Base-by-base conservation (phyloP, 1,284 basidiomycete genomes). In the Grifola frondosa region DNA sequence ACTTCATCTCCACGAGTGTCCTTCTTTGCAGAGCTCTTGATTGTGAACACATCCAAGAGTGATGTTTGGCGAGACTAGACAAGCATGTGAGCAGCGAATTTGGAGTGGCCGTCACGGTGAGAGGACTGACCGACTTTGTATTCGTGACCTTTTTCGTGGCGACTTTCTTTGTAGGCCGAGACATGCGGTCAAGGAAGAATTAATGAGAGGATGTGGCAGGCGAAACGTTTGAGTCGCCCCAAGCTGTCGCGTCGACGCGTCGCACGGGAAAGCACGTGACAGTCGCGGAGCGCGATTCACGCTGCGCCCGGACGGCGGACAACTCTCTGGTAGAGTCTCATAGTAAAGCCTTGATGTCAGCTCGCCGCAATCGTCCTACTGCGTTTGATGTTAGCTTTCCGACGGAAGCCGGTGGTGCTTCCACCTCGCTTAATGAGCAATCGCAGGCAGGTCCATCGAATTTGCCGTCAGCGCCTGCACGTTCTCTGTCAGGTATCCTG, bases 321-420 rank as follows among this genome's bases (percentile, higher is more conserved):
- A n/a, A n/a, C n/a, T n/a, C n/a, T n/a, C n/a, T n/a, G n/a, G n/a
- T n/a, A n/a, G n/a, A n/a, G n/a, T n/a, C n/a, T n/a, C n/a, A n/a
- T n/a, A n/a, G n/a, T n/a, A n/a, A n/a, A n/a, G n/a, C n/a, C n/a
- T n/a, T n/a, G n/a, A n/a, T n/a, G n/a, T n/a, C n/a, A n/a, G n/a
- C n/a, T n/a, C n/a, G n/a, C n/a, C n/a, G n/a, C n/a, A 48, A 43
- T n/a, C 60, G 69, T 25, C 68, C 60, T 1, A 62, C 52, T 1
- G 70, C 69, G 1, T 57, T 56, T 16, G 63, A 69, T 6, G 39
- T 71, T 19, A 60, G 60, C 21, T 71, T 69, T 46, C 67, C 65
- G 1, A 64, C 60, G 4, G 66, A 68, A 31, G 46, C 50, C 3
- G 40, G 22, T 6, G 37, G 30, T 5, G 6, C 30, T 10, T 13